phyloP scores from a whole-genome alignment of 352 stramenopile genomes.

The Phytophthora rubi region DNA sequence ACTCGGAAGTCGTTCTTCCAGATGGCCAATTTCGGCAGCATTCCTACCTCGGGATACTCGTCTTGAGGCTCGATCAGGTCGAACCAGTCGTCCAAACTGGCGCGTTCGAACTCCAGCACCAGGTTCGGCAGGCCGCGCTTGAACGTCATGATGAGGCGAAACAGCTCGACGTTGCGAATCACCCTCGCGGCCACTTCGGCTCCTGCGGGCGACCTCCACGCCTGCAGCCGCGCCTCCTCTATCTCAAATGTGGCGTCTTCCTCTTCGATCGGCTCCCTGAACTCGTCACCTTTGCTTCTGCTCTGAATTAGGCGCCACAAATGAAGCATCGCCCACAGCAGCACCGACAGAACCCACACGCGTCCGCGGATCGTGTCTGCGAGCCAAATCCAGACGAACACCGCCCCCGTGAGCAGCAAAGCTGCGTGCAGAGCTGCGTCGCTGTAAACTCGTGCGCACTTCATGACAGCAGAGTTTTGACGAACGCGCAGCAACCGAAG shows the following conservation, averaged over 20 bases:
- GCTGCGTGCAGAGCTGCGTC: constrained; percentile 8
- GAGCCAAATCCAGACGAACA: constrained; percentile 11
- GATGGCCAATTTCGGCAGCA: constrained; percentile 19
- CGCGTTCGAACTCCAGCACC: constrained; percentile 16
- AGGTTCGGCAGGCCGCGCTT: constrained; percentile 17
- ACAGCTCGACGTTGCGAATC: constrained; percentile 17
- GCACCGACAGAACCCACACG: constrained; percentile 9
- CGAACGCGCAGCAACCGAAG: constrained; percentile 1
- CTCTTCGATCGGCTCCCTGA: background rate
- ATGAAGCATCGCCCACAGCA: constrained; percentile 12
- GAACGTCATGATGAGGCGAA: constrained; percentile 27
- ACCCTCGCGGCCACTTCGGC: constrained; percentile 13
- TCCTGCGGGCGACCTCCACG: constrained; percentile 7
- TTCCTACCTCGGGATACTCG: constrained; percentile 8
- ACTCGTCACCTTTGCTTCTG: background rate
- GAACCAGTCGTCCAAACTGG: constrained; percentile 11
- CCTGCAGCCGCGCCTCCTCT: constrained; percentile 3
- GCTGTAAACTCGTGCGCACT: constrained; percentile 4
- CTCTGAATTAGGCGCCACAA: constrained; percentile 7
- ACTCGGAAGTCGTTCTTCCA: constrained; percentile 14
- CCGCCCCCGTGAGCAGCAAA: background rate
- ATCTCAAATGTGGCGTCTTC: background rate
- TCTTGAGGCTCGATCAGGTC: constrained; percentile 5
- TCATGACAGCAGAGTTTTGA: background rate
- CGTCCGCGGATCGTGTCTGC: constrained; percentile 8